Percentiles rank a stretch among this genome's conserved stretches.
phyloP scores from a whole-genome alignment of 2,329 filamentous ascomycete species.

The Cadophora sp. region DNA sequence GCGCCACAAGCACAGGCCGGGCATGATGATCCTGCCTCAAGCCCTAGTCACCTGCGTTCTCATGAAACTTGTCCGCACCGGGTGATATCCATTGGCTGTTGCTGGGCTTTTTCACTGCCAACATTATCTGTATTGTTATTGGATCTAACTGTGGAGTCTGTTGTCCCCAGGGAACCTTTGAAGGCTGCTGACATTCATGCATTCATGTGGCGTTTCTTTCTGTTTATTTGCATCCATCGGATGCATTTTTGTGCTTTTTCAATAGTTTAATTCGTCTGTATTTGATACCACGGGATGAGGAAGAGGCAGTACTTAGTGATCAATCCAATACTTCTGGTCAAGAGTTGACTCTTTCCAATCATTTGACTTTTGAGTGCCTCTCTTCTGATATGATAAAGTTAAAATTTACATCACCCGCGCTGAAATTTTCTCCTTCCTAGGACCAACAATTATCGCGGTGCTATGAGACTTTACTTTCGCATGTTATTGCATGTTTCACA shows the following conservation, averaged over 20 bases:
- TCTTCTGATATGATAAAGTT: not conserved
- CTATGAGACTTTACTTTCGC: too few relatives aligned
- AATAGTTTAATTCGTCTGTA: not conserved
- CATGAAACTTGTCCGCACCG: too few relatives aligned
- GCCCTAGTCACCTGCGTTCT: too few relatives aligned
- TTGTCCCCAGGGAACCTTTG: not conserved
- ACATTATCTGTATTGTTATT: not conserved
- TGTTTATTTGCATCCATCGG: not conserved
- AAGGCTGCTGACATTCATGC: not conserved
- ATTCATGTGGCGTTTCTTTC: not conserved
- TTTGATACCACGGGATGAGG: constrained; percentile 5
- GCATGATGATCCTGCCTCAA: not conserved
- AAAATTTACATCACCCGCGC: too few relatives aligned
- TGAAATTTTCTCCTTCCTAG: too few relatives aligned
- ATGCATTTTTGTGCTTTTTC: not conserved
- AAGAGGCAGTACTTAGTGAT: not conserved
- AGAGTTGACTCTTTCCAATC: not conserved
- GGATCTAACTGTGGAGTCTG: not conserved
- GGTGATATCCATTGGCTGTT: not conserved
- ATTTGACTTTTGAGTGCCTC: not conserved
- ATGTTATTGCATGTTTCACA: too few relatives aligned
- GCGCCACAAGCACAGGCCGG: not conserved
- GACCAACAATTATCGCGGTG: too few relatives aligned
- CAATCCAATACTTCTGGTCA: not conserved
- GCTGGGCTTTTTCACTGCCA: not conserved